These are phyloP conservation scores for Polytrichum commune DNA, from an alignment of 225 moss, liverwort and hornwort genomes.

Conservation along the genomic window DNA sequence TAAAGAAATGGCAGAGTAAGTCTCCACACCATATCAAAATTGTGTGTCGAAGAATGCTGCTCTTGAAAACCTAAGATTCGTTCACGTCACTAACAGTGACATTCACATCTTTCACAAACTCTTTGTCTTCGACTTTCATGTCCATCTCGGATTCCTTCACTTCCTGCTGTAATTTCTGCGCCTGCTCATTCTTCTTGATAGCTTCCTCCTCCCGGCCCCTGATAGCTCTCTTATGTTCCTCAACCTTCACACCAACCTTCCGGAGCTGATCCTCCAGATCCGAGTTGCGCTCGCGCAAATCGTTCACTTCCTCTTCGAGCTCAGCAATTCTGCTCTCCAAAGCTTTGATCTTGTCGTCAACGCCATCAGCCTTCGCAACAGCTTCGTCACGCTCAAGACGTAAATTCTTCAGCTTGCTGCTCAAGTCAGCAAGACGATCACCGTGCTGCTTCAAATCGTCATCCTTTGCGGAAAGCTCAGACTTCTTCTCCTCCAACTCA, in stretches of 20 bases:
- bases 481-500: slow-evolving; percentile 37
- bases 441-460: slow-evolving; percentile 19
- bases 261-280: slow-evolving; percentile 39
- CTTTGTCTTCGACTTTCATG: slow-evolving; percentile 1
- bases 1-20: too few species aligned
- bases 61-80: too few species aligned
- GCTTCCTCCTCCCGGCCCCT: slow-evolving; percentile 22
- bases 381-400: slow-evolving; percentile 53
- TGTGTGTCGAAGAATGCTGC: too few species aligned
- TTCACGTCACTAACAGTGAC: not conserved
- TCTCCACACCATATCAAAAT: too few species aligned
- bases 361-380: slow-evolving; percentile 15
- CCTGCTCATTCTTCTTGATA: slow-evolving; percentile 36
- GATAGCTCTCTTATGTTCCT: slow-evolving; percentile 38
- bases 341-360: slow-evolving; percentile 18
- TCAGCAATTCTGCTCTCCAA: slow-evolving; percentile 42
- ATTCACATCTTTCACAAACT: slow-evolving; percentile 25
- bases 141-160: slow-evolving; percentile 40
- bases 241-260: slow-evolving; percentile 39
- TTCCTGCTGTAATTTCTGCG: slow-evolving; percentile 41
- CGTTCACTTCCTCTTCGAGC: slow-evolving; percentile 34
- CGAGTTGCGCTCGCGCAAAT: slow-evolving; percentile 10
- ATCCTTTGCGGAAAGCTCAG: slow-evolving; percentile 35
- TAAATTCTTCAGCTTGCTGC: slow-evolving; percentile 42
- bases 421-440: slow-evolving; percentile 32